A percentile compares a stretch with the other conserved stretches of the same genome.
Conservation (phyloP, 2,329 filamentous ascomycete species). For the Cercospora zeae-maydis region DNA sequence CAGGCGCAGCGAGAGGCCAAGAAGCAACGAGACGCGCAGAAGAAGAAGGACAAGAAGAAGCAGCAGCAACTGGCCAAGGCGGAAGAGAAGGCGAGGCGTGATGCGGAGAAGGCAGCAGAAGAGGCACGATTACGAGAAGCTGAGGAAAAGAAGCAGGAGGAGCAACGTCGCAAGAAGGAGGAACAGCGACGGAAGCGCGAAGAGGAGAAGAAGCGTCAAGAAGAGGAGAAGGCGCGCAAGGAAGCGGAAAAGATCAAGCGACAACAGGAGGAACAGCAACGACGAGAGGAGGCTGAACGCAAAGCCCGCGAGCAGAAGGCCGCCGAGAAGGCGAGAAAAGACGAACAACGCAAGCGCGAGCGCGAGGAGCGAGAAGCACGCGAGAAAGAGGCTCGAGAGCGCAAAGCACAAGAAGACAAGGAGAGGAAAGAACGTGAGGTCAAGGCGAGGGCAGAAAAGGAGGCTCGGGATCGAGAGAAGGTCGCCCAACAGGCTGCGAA, state of each 20-base stretch:
- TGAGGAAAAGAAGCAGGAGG: constrained; percentile 74
- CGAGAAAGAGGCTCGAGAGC: constrained; percentile 73
- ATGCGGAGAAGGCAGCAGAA: constrained; percentile 85
- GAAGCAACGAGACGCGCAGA: constrained; percentile 89
- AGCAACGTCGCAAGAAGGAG: constrained; percentile 76
- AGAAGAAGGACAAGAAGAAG: constrained; percentile 89
- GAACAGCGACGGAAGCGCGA: constrained; percentile 91
- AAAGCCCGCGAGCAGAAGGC: constrained; percentile 78
- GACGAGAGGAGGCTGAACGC: constrained; percentile 78
- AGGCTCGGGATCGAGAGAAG: constrained; percentile 37
- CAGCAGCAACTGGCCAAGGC: constrained; percentile 83
- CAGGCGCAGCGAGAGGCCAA: constrained; percentile 81
- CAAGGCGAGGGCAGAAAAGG: constrained; percentile 44
- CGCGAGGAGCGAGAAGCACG: constrained; percentile 59
- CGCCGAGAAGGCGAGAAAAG: constrained; percentile 71
- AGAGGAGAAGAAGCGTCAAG: constrained; percentile 81
- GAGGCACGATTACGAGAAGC: constrained; percentile 71
- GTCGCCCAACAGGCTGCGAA: constrained; percentile 42
- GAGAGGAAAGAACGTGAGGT: constrained; percentile 62
- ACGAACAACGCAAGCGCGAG: constrained; percentile 72
- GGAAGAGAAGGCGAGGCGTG: constrained; percentile 84
- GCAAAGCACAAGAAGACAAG: constrained; percentile 55
- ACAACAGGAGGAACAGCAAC: constrained; percentile 78
- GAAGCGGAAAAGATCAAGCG: constrained; percentile 80
- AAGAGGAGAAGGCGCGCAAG: constrained; percentile 80